Evolutionary conservation across 306 rosid species (phyloP), one percentile per base, ranked within the genome.

Genomic region (Sicyos baderoa): DNA sequence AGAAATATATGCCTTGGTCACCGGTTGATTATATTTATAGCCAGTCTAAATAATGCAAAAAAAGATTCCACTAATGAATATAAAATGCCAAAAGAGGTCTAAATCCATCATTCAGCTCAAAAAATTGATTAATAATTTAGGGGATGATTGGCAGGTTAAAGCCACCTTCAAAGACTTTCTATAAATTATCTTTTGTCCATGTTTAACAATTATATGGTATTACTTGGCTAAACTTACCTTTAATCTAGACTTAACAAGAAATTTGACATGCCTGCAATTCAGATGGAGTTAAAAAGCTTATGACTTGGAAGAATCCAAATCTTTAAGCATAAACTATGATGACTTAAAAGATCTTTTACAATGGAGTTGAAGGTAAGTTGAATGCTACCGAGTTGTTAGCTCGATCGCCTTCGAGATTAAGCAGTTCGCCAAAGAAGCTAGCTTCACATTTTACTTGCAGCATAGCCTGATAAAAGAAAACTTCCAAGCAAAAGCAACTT

Each of bases 31-130:
- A 32, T 62, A 62, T 9, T 7, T 9, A 18, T 40, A 42, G 29
- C 49, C 51, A 62, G 32, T 27, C 32, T 17, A 37, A 63, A 63
- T 63, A 42, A 63, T 63, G 52, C 52, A 19, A 42, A 32, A 32
- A 63, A 63, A 35, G 51, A 63, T 62, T 62, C 51, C 68, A 62
- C 68, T 40, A n/a, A 37, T 62, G 4, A 62, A 17, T 17, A 44
- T 62, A 62, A 62, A 62, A 40, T 17, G 29, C 68, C 68, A 62
- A 61, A 61, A 61, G 35, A n/a, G 25, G 68, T 61, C 68, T 17
- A 61, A 23, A 61, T 61, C 49, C 68, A 61, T 35, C 68, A 37
- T 17, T 62, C 1, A n/a, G 0, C n/a, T 37, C 7, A 16, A 14
- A 29, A 37, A 18, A 0, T 8, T n/a, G 48, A n/a, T 17, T 17